Evolutionary conservation across 805 yeast genomes (phyloP), one percentile per base, ranked within the genome.

Genomic region (Nakazawaea laoshanensis): DNA sequence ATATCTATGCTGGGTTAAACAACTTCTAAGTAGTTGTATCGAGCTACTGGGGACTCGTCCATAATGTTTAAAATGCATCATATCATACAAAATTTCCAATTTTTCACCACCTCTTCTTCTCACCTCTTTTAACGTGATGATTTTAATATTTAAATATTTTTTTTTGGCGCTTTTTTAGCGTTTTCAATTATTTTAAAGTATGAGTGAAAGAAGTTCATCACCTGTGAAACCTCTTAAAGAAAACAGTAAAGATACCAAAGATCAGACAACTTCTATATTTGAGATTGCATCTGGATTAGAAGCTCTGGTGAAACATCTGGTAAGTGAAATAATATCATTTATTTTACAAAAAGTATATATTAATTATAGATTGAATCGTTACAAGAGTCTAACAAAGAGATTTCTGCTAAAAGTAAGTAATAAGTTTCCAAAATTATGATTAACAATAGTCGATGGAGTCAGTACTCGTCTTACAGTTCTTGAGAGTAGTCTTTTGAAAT

Each of bases 271-370:
- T 9, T 45, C 58, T 17, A 45, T 52, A n/a, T 52, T 53, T 32
- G 57, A 53, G 20, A 51, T 53, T 11, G 56, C 57, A 7, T 47
- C 55, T 0, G 50, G 46, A 29, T 42, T 53, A 6, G 55, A 52
- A 37, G 38, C 32, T 4, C 41, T 45, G 44, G 33, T 53, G 8
- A 34, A 42, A 10, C 37, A 32, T 1, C 38, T 52, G 11, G 47
- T 46, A 24, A 19, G 49, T 39, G 18, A 9, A 7, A 25, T 25
- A 7, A 14, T 6, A n/a, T n/a, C n/a, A n/a, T n/a, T n/a, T n/a
- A n/a, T n/a, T n/a, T n/a, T n/a, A n/a, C n/a, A 29, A 19, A 20
- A 24, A 29, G 21, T 26, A 32, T 31, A 18, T 19, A 18, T 28
- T 10, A 15, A 8, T 11, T 18, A 12, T 21, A 44, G 44, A 30